Evolutionary conservation across 179 eudicot species (phyloP).

Genomic region (Patellifolia procumbens): DNA sequence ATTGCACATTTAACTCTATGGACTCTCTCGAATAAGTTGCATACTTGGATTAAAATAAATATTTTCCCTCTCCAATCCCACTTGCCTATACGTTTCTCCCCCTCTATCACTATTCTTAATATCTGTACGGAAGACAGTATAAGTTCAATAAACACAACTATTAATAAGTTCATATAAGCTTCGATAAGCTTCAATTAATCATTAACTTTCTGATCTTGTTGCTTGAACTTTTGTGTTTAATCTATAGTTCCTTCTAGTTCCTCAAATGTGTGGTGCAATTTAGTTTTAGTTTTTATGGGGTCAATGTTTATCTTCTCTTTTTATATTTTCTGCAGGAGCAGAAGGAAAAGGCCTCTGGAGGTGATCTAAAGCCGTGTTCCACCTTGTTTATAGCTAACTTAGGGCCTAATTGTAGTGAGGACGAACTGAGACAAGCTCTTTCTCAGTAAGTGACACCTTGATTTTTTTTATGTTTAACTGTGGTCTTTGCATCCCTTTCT

Average conservation of each 20-base stretch:
- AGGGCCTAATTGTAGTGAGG: slow-evolving; percentile 81
- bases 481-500: not conserved
- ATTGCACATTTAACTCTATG: no score
- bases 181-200: not conserved
- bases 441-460: slow-evolving; percentile 52
- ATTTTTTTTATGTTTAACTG: not conserved
- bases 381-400: slow-evolving; percentile 95
- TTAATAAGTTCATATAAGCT: not conserved
- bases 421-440: slow-evolving; percentile 65
- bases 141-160: no score
- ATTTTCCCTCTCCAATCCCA: no score
- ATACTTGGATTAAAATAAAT: no score
- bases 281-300: not conserved
- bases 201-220: not conserved
- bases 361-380: slow-evolving; percentile 60
- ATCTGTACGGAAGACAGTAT: no score
- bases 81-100: no score
- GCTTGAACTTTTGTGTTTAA: not conserved
- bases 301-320: not conserved
- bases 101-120: no score
- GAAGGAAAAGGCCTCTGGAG: slow-evolving; percentile 49
- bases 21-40: no score
- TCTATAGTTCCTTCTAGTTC: not conserved
- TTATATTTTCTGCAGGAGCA: slow-evolving; percentile 40
- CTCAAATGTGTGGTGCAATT: slow-evolving; percentile 5